A percentile compares a stretch with the other conserved stretches of the same genome.
Conservation (phyloP, 257 asterid species). For the Forsythia viridissima region DNA sequence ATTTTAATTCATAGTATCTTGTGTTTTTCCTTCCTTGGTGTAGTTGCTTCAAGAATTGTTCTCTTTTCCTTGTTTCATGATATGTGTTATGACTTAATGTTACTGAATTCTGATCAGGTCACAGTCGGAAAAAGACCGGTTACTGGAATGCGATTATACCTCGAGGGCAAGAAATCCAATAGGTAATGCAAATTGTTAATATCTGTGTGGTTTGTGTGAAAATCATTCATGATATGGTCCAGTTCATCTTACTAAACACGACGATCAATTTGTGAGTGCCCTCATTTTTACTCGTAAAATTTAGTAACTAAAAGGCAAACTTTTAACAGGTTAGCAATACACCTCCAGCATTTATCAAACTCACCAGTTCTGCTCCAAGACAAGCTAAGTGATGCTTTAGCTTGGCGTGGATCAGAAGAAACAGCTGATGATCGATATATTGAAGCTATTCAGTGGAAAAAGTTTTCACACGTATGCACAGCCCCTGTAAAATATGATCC, state of each 20-base stretch:
- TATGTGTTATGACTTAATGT: background rate
- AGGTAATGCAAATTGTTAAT: constrained; percentile 42
- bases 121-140: constrained; percentile 58
- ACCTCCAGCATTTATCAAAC: constrained; percentile 66
- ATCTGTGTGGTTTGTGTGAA: background rate
- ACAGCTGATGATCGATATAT: constrained; percentile 45
- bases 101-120: constrained; percentile 41
- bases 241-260: background rate
- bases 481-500: constrained; percentile 70
- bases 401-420: constrained; percentile 69
- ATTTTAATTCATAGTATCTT: background rate
- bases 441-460: constrained; percentile 74
- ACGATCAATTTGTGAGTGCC: background rate
- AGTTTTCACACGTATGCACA: constrained; percentile 74
- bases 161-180: constrained; percentile 78
- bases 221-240: background rate
- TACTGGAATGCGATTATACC: constrained; percentile 86
- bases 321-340: constrained; percentile 61
- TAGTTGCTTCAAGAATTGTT: background rate
- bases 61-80: background rate
- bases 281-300: background rate
- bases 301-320: background rate
- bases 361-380: constrained; percentile 56
- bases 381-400: constrained; percentile 21
- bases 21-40: background rate